Percentiles rank a stretch among this genome's conserved stretches.
Evolutionary conservation across 495 filamentous ascomycete genomes (phyloP).

Genomic region (Penicillium pancosmium): DNA sequence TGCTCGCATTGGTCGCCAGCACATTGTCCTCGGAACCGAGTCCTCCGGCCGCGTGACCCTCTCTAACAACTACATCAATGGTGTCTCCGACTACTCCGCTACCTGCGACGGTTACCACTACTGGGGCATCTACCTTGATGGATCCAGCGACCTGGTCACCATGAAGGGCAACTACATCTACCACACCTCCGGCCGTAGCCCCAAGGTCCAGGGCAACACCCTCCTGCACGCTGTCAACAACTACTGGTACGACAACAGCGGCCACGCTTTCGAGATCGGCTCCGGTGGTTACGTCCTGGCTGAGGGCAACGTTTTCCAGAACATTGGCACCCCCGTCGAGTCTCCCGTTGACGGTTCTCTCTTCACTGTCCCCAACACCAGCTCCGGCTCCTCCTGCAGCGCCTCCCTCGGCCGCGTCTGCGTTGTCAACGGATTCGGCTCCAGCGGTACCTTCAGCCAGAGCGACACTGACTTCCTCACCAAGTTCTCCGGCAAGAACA

Average conservation of each 20-base stretch:
- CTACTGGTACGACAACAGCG: slow-evolving; percentile 56
- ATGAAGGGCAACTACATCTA: slow-evolving; percentile 53
- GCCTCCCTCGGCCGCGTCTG: slow-evolving; percentile 48
- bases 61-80: slow-evolving; percentile 51
- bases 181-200: slow-evolving; percentile 44
- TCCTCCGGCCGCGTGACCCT: slow-evolving; percentile 48
- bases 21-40: slow-evolving; percentile 44
- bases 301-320: slow-evolving; percentile 64
- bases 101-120: slow-evolving; percentile 51
- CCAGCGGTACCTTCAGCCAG: slow-evolving; percentile 41
- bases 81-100: slow-evolving; percentile 40
- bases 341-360: slow-evolving; percentile 39
- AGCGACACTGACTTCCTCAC: slow-evolving; percentile 44
- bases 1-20: slow-evolving; percentile 48
- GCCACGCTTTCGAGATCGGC: slow-evolving; percentile 59
- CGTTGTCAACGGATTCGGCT: slow-evolving; percentile 50
- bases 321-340: slow-evolving; percentile 38
- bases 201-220: slow-evolving; percentile 47
- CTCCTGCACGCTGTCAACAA: slow-evolving; percentile 58
- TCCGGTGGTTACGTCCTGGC: slow-evolving; percentile 54
- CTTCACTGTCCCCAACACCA: slow-evolving; percentile 42
- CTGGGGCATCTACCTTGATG: slow-evolving; percentile 49
- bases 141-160: slow-evolving; percentile 45
- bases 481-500: slow-evolving; percentile 55
- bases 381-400: slow-evolving; percentile 41